Base-by-base conservation (phyloP, 805 yeast genomes). In the Starmerella vitae region DNA sequence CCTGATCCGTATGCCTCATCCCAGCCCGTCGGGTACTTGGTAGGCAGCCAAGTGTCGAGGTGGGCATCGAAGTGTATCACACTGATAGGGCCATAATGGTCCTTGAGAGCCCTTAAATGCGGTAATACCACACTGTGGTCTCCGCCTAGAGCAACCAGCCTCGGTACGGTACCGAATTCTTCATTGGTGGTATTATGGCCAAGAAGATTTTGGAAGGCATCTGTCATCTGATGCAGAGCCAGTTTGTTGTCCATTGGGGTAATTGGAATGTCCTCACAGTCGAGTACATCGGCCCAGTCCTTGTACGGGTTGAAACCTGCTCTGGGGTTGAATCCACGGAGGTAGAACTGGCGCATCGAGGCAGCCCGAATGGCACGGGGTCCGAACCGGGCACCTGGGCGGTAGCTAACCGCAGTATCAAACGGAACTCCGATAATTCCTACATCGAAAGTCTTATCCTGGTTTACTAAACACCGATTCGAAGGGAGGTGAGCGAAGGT, bases 31-130 rank as follows among this genome's bases (percentile, higher is more conserved):
- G 91, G 88, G 53, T 79, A 80, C 52, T 76, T 76, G 37, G 70
- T 65, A 9, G 93, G 91, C 30, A 74, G 61, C 93, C 93, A 82
- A 4, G 93, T 81, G 56, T 82, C 93, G 48, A 81, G 66, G 60
- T 81, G 93, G 12, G 91, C 88, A 54, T 82, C 93, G 49, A 82
- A 79, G 58, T 82, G 93, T 40, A 82, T 71, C 27, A 82, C 74
- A 18, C 82, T 73, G 36, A 82, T 59, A 15, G 73, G 73, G 1
- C 88, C 91, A 52, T 81, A 71, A 17, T 69, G 51, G 37, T 70
- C 62, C 43, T 70, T 56, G 40, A 78, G 63, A 0, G 82, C 77
- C 48, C 93, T 65, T 43, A 80, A 58, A 45, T 78, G 82, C 2
- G 88, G 85, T 37, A 81, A 63, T 30, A 78, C 66, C 24, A 82